Percentiles rank a stretch among this genome's conserved stretches.
phyloP scores from a whole-genome alignment of 345 rosid genomes.

The Populus euphratica region DNA sequence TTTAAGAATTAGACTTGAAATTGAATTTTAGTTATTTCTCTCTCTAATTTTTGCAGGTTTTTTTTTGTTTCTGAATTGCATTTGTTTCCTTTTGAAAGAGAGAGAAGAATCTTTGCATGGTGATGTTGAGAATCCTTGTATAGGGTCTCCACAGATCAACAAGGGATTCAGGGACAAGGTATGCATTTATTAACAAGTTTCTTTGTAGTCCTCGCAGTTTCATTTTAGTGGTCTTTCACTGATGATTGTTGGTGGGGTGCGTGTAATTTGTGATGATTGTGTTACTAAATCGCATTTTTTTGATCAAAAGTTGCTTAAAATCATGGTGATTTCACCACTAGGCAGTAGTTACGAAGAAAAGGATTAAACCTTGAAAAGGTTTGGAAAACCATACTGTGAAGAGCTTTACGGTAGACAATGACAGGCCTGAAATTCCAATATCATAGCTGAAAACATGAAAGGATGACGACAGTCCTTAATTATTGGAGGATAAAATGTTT shows the following conservation, averaged over 20 bases:
- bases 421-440: no score
- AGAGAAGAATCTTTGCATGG: conserved; percentile 28
- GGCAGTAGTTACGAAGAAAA: background rate
- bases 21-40: background rate
- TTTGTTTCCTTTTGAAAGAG: conserved; percentile 28
- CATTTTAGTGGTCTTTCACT: background rate
- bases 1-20: no score
- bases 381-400: no score
- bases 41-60: background rate
- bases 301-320: background rate
- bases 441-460: no score
- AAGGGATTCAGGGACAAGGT: conserved; percentile 68
- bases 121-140: conserved; percentile 20
- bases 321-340: background rate
- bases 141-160: conserved; percentile 41
- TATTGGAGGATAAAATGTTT: no score
- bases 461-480: no score
- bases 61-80: background rate
- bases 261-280: background rate
- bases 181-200: background rate
- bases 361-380: background rate
- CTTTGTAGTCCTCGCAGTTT: background rate
- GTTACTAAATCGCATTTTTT: no score
- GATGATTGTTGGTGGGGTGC: background rate
- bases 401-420: no score